Percentiles rank a stretch among this genome's conserved stretches.
Evolutionary conservation across 768 basidiomycete species (phyloP).

Genomic region (Kondoa subrosea): DNA sequence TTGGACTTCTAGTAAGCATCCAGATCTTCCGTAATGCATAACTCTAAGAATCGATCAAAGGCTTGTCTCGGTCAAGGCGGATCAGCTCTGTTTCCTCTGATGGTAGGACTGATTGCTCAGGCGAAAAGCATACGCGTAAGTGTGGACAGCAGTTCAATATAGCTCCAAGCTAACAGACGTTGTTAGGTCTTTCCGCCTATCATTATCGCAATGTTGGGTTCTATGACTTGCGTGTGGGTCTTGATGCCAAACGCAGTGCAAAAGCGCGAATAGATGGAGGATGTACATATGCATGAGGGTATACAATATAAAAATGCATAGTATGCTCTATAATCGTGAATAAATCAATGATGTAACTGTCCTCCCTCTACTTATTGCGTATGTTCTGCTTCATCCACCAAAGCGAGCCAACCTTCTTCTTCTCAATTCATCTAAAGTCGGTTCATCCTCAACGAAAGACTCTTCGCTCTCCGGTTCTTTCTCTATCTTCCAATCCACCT

Average conservation of each 20-base stretch:
- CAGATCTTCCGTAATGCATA: too few species aligned
- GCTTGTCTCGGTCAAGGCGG: neutral
- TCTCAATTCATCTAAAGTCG: conserved; percentile 10
- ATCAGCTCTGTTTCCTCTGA: neutral
- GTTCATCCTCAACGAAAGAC: conserved; percentile 8
- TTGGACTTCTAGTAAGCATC: too few species aligned
- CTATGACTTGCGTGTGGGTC: too few species aligned
- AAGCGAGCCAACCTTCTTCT: conserved; percentile 11
- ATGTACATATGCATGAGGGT: too few species aligned
- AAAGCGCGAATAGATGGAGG: neutral
- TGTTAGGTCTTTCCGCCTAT: neutral
- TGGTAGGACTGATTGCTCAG: neutral
- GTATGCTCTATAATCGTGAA: too few species aligned
- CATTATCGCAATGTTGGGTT: neutral
- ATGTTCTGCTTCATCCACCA: conserved; percentile 8
- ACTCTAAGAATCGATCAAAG: too few species aligned
- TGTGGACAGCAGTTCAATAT: neutral
- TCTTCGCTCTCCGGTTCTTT: conserved; percentile 1
- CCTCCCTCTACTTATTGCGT: neutral
- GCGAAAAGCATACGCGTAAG: neutral
- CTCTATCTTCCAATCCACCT: neutral
- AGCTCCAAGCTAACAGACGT: neutral
- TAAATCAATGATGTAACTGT: too few species aligned
- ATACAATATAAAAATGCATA: too few species aligned
- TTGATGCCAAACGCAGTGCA: neutral